Conservation (phyloP, 306 rosid genomes). For the Trichosanthes cucumerina region DNA sequence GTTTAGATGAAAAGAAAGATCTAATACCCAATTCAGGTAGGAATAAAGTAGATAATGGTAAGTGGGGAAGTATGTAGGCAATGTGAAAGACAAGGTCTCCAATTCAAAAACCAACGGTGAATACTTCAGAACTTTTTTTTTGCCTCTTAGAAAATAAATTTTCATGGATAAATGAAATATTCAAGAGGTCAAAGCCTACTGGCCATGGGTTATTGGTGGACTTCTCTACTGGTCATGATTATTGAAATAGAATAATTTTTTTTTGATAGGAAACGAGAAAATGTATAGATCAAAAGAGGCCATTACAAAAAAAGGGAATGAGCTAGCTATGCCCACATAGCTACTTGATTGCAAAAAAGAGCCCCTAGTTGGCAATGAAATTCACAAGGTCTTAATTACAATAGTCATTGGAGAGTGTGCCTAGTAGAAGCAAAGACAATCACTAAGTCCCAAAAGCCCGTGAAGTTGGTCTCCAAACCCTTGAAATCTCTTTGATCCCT, state of each 20-base stretch:
- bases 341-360: background rate
- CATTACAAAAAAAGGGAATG: background rate
- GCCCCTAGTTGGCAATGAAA: background rate
- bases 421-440: background rate
- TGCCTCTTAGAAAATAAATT: background rate
- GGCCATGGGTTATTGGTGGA: background rate
- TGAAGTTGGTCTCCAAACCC: background rate
- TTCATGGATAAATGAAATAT: background rate
- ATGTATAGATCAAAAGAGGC: background rate
- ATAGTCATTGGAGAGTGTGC: background rate
- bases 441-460: background rate
- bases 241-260: background rate
- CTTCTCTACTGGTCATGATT: background rate
- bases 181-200: background rate
- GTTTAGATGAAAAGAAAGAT: background rate
- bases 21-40: background rate
- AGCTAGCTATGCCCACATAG: background rate
- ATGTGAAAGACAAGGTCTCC: background rate
- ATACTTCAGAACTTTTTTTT: background rate
- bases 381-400: too few species aligned
- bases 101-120: background rate
- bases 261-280: background rate
- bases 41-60: background rate
- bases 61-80: background rate
- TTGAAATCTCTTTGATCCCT: background rate